Base-by-base conservation (phyloP, 306 rosid genomes). In the Datisca glomerata region DNA sequence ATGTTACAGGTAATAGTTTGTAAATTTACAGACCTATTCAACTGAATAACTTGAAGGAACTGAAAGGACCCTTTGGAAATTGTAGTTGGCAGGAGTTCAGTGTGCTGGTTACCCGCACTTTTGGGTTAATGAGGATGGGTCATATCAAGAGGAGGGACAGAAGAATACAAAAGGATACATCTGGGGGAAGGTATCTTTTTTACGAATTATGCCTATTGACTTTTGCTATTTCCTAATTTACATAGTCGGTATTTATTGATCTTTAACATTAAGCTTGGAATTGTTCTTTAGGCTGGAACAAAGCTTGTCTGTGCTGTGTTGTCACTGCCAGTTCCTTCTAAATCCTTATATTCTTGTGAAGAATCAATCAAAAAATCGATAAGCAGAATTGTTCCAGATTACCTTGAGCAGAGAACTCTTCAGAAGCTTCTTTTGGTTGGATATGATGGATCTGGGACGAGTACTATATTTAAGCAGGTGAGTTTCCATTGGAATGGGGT, bases 81-180 rank as follows among this genome's bases (percentile, higher is more conserved):
- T 69, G 81, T 83, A 91, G 96, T 73, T 91, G 76, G 95, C 98
- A 0, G 98, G 98, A 43, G 98, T 91, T 65, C 96, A 91, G 24
- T 80, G 93, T 66, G 98, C 96, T 51, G 98, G 98, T 34, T 77
- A 84, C 66, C 93, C 98, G 28, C 98, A 91, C 65, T 91, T 91
- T 68, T 91, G 98, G 98, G 85, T 91, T 58, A 91, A 91, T 53
- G 98, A 91, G 27, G 98, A 91, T 54, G 98, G 98, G 19, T 91
- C 98, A 29, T 91, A 84, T 73, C 98, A 84, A 75, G 98, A 91
- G 63, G 98, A 91, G 78, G 98, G 98, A 47, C 98, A 91, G 62
- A 91, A 73, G 54, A 91, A 91, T 66, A 91, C 93, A 19, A 80
- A 77, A 80, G 96, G 98, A 27, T 78, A 64, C 58, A 74, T 91